Evolutionary conservation across 257 asterid species (phyloP).

Genomic region (Nicotiana sylvestris): DNA sequence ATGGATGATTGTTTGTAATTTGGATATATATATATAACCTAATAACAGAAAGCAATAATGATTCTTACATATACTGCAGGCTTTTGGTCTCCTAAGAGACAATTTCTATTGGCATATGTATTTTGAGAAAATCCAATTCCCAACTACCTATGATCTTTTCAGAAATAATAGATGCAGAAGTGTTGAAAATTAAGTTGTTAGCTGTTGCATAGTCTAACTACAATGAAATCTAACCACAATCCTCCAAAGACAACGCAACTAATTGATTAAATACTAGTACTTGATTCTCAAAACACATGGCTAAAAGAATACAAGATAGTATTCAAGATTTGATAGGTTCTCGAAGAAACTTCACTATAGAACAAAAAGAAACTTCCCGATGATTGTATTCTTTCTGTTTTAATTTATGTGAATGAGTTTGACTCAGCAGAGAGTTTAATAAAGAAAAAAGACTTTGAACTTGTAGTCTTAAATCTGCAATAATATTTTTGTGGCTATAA

Average conservation of each 20-base stretch:
- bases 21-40: background rate
- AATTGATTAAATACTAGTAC: background rate
- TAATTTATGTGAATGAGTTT: no score
- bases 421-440: no score
- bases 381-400: no score
- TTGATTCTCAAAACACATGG: background rate
- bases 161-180: background rate
- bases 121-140: background rate
- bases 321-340: background rate
- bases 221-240: conserved; percentile 10
- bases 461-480: no score
- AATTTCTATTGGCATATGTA: background rate
- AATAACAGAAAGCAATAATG: background rate
- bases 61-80: background rate
- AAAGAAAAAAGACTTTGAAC: no score
- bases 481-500: no score
- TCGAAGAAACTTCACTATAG: background rate
- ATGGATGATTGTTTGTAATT: background rate
- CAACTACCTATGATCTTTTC: background rate
- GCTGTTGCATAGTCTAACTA: conserved; percentile 9
- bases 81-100: background rate
- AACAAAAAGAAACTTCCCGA: background rate
- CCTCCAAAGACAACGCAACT: background rate
- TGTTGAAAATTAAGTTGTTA: conserved; percentile 3
- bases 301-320: background rate